Evolutionary conservation across 106 monocot species (phyloP), one percentile per base, ranked within the genome.

Genomic region (Acorus gramineus): DNA sequence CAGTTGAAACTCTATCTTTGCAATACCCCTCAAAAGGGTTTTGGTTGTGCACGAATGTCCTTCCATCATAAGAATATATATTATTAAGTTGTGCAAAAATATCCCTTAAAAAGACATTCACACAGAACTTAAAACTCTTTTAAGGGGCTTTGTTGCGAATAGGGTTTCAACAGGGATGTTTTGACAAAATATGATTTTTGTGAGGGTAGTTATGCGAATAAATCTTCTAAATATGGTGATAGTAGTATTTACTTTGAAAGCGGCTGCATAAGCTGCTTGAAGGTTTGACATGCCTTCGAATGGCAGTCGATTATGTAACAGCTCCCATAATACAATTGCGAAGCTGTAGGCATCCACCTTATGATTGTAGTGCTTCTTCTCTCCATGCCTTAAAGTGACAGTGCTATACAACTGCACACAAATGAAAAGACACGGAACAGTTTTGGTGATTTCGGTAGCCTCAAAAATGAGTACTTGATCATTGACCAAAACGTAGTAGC

Each of bases 351-450:
- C 87, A 75, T 96, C 96, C 14, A 96, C 96, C 61, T 96, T 96
- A 77, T 96, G 96, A 69, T 96, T 96, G 83, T 96, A 96, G 65
- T 96, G 96, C 60, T 96, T 96, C 87, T 96, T 96, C 64, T 96
- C 91, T 44, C 96, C 96, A 61, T 96, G 96, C 74, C 96, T 96
- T 59, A 96, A 70, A 11, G 96, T 96, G 52, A 96, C 96, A 56
- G 96, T 96, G 81, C 96, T 96, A 73, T 96, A 96, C 58, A 96
- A 64, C 96, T 95, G 73, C 56, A 60, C 3, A 57, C 7, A 74
- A 11, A 52, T 56, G 49, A 65, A 50, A 52, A 52, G 4, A 7
- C 52, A 54, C 14, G 3, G 28, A 12, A 64, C 46, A 46, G 44
- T 64, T 42, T 47, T 56, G 64, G 46, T 43, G 5, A 14, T 51